These are phyloP conservation scores for Colletotrichum lindemuthianum DNA, from an alignment of 2,329 filamentous ascomycete genomes.

Conservation along the genomic window DNA sequence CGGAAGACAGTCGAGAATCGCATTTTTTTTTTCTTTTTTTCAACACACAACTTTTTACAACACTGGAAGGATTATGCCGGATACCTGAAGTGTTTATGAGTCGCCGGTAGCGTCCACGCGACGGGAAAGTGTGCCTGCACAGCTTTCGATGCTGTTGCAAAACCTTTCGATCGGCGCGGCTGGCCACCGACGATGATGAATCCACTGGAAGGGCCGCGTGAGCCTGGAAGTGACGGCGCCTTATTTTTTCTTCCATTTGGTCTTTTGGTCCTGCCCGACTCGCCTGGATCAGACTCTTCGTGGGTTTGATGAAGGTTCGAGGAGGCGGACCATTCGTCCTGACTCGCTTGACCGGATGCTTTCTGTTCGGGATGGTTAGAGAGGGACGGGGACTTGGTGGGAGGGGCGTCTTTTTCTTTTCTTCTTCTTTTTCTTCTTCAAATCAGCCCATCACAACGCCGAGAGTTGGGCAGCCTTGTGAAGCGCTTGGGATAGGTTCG, in stretches of 20 bases:
- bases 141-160: not conserved
- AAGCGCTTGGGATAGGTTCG: constrained; percentile 37
- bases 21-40: not conserved
- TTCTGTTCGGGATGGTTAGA: constrained; percentile 22
- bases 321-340: constrained; percentile 16
- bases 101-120: constrained; percentile 38
- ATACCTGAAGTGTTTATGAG: constrained; percentile 39
- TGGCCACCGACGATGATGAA: constrained; percentile 30
- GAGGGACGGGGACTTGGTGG: constrained; percentile 13
- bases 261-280: constrained; percentile 16
- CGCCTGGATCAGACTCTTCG: constrained; percentile 29
- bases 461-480: constrained; percentile 46
- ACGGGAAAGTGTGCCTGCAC: not conserved
- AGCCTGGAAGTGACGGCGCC: constrained; percentile 37
- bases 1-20: constrained; percentile 23
- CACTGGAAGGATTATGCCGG: constrained; percentile 27
- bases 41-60: constrained; percentile 2
- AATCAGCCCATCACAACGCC: constrained; percentile 47
- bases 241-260: not conserved
- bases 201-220: constrained; percentile 37
- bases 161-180: not conserved
- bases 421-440: constrained; percentile 29
- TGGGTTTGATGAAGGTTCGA: constrained; percentile 29
- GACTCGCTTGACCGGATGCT: constrained; percentile 28
- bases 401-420: constrained; percentile 7